phyloP scores from a whole-genome alignment of 768 basidiomycete genomes.

The Hydnomerulius pinastri region DNA sequence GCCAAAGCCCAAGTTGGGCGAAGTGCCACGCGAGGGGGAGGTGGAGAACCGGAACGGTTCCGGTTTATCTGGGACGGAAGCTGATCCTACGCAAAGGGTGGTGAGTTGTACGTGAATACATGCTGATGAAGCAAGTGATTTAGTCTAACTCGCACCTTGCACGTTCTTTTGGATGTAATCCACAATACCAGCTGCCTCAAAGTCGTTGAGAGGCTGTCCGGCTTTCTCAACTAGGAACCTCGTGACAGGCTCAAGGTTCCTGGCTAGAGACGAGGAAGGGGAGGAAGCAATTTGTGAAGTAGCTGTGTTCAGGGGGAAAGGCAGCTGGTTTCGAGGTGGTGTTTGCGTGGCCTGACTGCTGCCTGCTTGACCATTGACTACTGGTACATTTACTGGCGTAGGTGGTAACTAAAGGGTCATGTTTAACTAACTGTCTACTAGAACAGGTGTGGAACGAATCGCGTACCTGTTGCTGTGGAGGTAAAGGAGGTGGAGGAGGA shows the following conservation, averaged over 20 bases:
- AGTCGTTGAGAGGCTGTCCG: conserved; percentile 48
- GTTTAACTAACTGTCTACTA: conserved; percentile 23
- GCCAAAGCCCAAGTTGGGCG: conserved; percentile 22
- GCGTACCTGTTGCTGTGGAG: conserved; percentile 30
- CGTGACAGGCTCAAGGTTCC: conserved; percentile 50
- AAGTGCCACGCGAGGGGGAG: conserved; percentile 32
- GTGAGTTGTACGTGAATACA: conserved; percentile 12
- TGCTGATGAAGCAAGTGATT: conserved; percentile 6
- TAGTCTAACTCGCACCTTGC: conserved; percentile 37
- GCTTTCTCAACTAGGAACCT: conserved; percentile 50
- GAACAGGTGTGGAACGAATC: conserved; percentile 15
- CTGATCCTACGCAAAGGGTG: conserved; percentile 22
- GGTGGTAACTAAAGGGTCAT: conserved; percentile 23
- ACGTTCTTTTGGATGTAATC: conserved; percentile 55
- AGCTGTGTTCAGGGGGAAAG: conserved; percentile 21
- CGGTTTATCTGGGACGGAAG: conserved; percentile 36
- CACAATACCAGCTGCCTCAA: conserved; percentile 57
- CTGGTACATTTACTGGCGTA: conserved; percentile 15
- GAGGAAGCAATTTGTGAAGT: conserved; percentile 10
- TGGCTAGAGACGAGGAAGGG: conserved; percentile 30
- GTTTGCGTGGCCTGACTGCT: conserved; percentile 11
- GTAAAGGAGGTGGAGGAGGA: conserved; percentile 18
- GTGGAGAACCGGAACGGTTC: conserved; percentile 68
- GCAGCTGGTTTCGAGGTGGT: conserved; percentile 13
- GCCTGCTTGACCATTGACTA: conserved; percentile 16